phyloP scores from a whole-genome alignment of 2,329 filamentous ascomycete species.

The Botrytis fragariae region DNA sequence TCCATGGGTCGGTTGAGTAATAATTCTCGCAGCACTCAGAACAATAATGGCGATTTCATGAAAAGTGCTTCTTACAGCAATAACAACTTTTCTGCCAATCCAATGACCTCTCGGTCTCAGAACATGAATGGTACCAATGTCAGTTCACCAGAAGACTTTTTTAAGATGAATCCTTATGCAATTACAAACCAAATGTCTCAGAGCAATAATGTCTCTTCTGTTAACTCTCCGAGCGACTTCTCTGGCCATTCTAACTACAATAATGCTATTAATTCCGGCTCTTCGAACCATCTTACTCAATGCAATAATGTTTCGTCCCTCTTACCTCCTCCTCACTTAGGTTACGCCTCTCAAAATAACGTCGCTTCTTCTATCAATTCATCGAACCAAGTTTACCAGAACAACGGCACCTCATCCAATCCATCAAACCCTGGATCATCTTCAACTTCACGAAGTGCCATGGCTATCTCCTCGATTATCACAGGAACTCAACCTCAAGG shows the following conservation, averaged over 20 bases:
- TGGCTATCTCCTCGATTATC: slow-evolving; percentile 18
- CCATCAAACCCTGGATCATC: background rate
- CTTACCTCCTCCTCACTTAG: background rate
- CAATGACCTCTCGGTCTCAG: background rate
- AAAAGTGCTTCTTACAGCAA: background rate
- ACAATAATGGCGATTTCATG: background rate
- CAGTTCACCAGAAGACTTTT: background rate
- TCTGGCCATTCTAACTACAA: background rate
- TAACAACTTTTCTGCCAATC: background rate
- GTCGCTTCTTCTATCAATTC: background rate
- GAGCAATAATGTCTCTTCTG: background rate
- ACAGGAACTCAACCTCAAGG: slow-evolving; percentile 5
- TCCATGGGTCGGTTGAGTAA: background rate
- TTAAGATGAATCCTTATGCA: background rate
- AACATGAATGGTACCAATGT: background rate
- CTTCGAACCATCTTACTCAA: background rate
- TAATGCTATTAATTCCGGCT: background rate
- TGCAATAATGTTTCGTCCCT: background rate
- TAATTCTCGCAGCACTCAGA: background rate
- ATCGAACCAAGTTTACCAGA: background rate
- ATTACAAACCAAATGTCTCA: background rate
- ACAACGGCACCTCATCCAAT: background rate
- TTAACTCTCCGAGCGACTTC: background rate
- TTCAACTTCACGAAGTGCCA: slow-evolving; percentile 12
- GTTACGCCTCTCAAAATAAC: background rate